A percentile compares a stretch with the other conserved stretches of the same genome.
Conservation (phyloP, 805 yeast genomes). For the Barnettozyma botsteinii region DNA sequence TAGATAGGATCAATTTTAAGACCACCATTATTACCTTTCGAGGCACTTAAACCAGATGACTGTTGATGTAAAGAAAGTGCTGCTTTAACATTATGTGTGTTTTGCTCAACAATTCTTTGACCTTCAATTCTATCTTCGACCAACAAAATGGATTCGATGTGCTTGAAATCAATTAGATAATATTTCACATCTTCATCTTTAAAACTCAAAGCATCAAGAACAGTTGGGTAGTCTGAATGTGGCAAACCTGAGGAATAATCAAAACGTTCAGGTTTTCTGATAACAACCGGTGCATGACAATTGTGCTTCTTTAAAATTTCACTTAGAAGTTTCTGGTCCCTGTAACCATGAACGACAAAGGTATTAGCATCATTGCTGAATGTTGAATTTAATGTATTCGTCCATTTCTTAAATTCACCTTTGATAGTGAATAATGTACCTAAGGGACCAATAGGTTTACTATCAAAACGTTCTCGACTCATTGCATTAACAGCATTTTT, state of each 20-base stretch:
- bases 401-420: slow-evolving; percentile 49
- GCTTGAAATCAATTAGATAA: slow-evolving; percentile 56
- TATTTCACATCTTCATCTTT: slow-evolving; percentile 49
- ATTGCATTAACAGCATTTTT: slow-evolving; percentile 7
- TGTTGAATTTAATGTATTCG: slow-evolving; percentile 50
- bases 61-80: slow-evolving; percentile 39
- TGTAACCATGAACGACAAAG: slow-evolving; percentile 60
- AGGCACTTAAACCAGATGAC: slow-evolving; percentile 40
- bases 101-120: slow-evolving; percentile 33
- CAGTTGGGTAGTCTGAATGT: slow-evolving; percentile 33
- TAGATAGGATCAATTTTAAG: slow-evolving; percentile 49
- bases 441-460: slow-evolving; percentile 73
- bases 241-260: slow-evolving; percentile 45
- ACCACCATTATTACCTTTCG: slow-evolving; percentile 36
- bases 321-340: slow-evolving; percentile 47
- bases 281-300: slow-evolving; percentile 37
- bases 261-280: slow-evolving; percentile 53
- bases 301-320: slow-evolving; percentile 29
- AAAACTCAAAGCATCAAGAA: slow-evolving; percentile 58
- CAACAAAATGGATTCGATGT: slow-evolving; percentile 54
- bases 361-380: slow-evolving; percentile 48
- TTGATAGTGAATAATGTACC: slow-evolving; percentile 59
- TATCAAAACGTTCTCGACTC: slow-evolving; percentile 34
- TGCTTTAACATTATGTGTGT: slow-evolving; percentile 35
- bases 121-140: slow-evolving; percentile 48